Conservation (phyloP, 2,329 filamentous ascomycete species). For the Podosphaera xanthii region DNA sequence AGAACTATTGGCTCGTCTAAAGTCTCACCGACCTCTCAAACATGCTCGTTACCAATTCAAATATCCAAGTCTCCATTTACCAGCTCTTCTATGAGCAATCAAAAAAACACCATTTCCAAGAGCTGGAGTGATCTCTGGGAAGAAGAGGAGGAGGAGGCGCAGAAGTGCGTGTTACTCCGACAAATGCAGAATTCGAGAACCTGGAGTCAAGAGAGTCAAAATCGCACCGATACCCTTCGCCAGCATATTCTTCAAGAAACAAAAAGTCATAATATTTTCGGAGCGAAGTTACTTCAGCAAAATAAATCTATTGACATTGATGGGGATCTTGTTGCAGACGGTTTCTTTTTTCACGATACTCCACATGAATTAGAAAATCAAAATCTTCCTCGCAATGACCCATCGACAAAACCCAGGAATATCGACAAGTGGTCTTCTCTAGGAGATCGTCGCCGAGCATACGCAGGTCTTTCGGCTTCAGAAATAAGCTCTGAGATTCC, state of each 20-base stretch:
- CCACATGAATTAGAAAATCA: slow-evolving; percentile 18
- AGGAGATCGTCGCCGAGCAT: slow-evolving; percentile 60
- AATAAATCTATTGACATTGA: slow-evolving; percentile 24
- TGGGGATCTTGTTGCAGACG: slow-evolving; percentile 42
- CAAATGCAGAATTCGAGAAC: slow-evolving; percentile 45
- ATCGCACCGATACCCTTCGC: slow-evolving; percentile 24
- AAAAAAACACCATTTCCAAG: slow-evolving; percentile 68
- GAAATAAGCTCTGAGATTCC: slow-evolving; percentile 20
- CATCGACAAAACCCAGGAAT: slow-evolving; percentile 37
- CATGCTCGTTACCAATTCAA: slow-evolving; percentile 53
- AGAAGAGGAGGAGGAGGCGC: slow-evolving; percentile 56
- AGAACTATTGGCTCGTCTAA: slow-evolving; percentile 23
- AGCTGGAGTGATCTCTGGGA: slow-evolving; percentile 99
- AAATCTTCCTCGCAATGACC: slow-evolving; percentile 31
- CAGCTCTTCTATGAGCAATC: slow-evolving; percentile 49
- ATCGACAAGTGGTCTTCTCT: slow-evolving; percentile 79
- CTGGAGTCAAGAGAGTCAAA: slow-evolving; percentile 41
- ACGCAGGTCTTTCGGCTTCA: slow-evolving; percentile 26
- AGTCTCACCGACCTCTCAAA: slow-evolving; percentile 32
- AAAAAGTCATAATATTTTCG: slow-evolving; percentile 26
- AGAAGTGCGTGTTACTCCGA: slow-evolving; percentile 34
- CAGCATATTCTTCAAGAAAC: slow-evolving; percentile 31
- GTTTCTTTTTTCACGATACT: slow-evolving; percentile 52
- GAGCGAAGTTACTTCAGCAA: slow-evolving; percentile 14
- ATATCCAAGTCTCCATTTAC: slow-evolving; percentile 47